These are phyloP conservation scores for Kalmusia sp. DNA, from an alignment of 2,329 filamentous ascomycete genomes.

Conservation along the genomic window DNA sequence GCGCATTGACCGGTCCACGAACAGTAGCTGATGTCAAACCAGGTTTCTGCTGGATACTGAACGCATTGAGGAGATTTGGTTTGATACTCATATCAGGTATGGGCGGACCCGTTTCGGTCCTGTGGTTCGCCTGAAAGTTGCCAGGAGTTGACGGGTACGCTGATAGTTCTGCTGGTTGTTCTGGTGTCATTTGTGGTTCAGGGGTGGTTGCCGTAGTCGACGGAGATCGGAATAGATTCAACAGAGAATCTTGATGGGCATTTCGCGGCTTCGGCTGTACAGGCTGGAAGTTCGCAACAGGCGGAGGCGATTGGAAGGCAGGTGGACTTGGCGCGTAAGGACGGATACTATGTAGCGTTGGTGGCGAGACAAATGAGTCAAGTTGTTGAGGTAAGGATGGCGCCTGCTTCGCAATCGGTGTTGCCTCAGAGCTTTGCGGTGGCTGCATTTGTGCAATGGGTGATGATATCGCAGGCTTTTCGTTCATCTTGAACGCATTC, in stretches of 20 bases:
- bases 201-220: slow-evolving; percentile 30
- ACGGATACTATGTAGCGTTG: slow-evolving; percentile 8
- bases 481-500: slow-evolving; percentile 61
- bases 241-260: slow-evolving; percentile 53
- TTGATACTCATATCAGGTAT: slow-evolving; percentile 25
- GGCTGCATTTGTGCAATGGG: slow-evolving; percentile 18
- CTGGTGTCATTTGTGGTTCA: slow-evolving; percentile 23
- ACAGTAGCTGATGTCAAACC: slow-evolving; percentile 49
- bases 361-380: slow-evolving; percentile 33
- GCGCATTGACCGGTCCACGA: slow-evolving; percentile 50
- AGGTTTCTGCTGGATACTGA: slow-evolving; percentile 15
- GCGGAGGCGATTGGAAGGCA: slow-evolving; percentile 37
- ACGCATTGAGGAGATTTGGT: slow-evolving; percentile 25
- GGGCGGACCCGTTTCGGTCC: slow-evolving; percentile 26
- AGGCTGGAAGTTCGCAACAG: slow-evolving; percentile 29
- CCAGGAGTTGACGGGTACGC: slow-evolving; percentile 52
- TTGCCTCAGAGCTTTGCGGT: slow-evolving; percentile 27
- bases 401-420: slow-evolving; percentile 31
- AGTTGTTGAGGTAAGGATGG: slow-evolving; percentile 27
- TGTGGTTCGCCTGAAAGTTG: slow-evolving; percentile 7
- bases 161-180: slow-evolving; percentile 54
- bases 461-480: slow-evolving; percentile 27
- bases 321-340: slow-evolving; percentile 36
- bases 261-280: slow-evolving; percentile 46
- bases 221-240: slow-evolving; percentile 53